Percentiles rank a stretch among this genome's conserved stretches.
These are phyloP conservation scores for Zygnema circumcarinatum DNA, from an alignment of 139 green algal species.

Conservation along the genomic window DNA sequence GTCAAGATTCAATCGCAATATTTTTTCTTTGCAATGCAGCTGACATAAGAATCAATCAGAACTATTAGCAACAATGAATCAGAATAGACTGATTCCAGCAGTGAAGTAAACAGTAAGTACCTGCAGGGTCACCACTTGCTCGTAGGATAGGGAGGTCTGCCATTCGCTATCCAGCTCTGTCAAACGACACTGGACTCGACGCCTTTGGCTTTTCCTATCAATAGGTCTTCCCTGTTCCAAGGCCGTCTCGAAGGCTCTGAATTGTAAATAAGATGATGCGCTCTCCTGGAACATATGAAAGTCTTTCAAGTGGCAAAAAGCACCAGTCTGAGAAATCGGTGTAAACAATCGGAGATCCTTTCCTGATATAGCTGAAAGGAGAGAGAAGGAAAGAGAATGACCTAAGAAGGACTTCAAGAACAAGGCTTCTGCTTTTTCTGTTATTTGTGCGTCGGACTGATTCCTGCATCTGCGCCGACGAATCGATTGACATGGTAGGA, in stretches of 20 bases:
- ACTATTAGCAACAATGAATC: background rate
- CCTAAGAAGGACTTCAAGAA: background rate
- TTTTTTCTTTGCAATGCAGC: too few species aligned
- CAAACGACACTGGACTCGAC: background rate
- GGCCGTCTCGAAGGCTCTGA: background rate
- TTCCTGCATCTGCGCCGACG: background rate
- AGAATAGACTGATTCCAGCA: background rate
- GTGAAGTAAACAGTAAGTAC: too few species aligned
- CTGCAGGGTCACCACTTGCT: constrained; percentile 8
- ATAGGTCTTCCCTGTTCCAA: background rate
- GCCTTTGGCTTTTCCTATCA: background rate
- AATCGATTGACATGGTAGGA: background rate
- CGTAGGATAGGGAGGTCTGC: constrained; percentile 3
- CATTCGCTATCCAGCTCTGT: background rate
- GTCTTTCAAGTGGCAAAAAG: background rate
- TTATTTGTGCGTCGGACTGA: too few species aligned
- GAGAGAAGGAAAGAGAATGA: background rate
- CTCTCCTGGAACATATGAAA: background rate
- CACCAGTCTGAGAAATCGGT: too few species aligned
- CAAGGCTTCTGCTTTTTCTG: background rate
- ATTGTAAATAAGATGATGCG: background rate
- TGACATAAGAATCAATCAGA: too few species aligned
- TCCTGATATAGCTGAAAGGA: background rate
- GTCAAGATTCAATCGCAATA: too few species aligned
- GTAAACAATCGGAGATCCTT: too few species aligned